These are phyloP conservation scores for Zopfochytrium polystomum DNA, from an alignment of 371 early-diverging fungal species.

Conservation along the genomic window DNA sequence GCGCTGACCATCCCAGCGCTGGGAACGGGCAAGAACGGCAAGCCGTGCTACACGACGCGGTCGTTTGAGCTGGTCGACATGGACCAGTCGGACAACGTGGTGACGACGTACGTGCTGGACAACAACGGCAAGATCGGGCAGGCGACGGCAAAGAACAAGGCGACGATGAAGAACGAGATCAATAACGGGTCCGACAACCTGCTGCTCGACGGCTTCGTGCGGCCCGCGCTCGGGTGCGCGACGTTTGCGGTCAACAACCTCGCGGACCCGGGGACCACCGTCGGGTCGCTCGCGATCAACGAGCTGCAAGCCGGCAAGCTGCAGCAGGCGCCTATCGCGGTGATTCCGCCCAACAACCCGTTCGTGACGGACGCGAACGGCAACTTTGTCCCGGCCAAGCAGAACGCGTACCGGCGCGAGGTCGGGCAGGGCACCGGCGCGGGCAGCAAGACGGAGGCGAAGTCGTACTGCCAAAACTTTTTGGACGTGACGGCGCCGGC, in stretches of 20 bases:
- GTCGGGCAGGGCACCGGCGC: conserved; percentile 25
- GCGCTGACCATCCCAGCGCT: conserved; percentile 21
- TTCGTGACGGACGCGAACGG: conserved; percentile 27
- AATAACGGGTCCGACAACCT: conserved; percentile 39
- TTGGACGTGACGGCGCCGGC: conserved; percentile 20
- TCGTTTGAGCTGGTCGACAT: conserved; percentile 35
- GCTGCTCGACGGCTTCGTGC: conserved; percentile 25
- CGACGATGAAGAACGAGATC: conserved; percentile 6
- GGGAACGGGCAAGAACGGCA: conserved; percentile 27
- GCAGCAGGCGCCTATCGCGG: conserved; percentile 32
- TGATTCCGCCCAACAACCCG: conserved; percentile 37
- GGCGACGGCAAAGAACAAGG: conserved; percentile 4
- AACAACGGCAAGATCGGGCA: conserved; percentile 27
- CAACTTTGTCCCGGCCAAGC: conserved; percentile 20
- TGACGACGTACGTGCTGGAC: conserved; percentile 32
- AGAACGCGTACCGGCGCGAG: conserved; percentile 31
- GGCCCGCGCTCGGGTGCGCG: conserved; percentile 35
- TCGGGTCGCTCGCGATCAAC: conserved; percentile 27
- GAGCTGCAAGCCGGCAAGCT: conserved; percentile 31
- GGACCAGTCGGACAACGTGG: conserved; percentile 43
- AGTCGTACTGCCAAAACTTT: conserved; percentile 34
- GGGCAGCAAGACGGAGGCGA: conserved; percentile 14
- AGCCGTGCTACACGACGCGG: conserved; percentile 34
- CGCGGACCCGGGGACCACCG: conserved; percentile 28
- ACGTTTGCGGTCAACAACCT: conserved; percentile 29